phyloP scores from a whole-genome alignment of 345 rosid species.

The Aquilaria malaccensis region DNA sequence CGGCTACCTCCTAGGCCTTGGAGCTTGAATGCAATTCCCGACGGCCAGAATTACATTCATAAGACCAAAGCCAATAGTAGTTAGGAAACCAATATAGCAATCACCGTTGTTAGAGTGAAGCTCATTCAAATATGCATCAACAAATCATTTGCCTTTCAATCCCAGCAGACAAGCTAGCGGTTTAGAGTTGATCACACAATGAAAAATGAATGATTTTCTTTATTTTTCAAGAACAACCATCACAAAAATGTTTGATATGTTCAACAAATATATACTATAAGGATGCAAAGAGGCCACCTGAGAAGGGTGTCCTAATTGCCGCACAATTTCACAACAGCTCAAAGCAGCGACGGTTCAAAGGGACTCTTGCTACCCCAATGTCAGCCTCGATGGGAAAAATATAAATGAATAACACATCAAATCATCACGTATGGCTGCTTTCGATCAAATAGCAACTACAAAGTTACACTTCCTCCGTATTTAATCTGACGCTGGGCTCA shows the following conservation, averaged over 20 bases:
- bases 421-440: no score
- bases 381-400: no score
- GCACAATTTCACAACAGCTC: conserved; percentile 29
- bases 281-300: neutral
- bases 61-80: neutral
- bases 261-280: neutral
- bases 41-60: neutral
- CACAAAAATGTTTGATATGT: conserved; percentile 1
- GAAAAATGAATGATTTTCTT: conserved; percentile 11
- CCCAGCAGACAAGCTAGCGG: neutral
- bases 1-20: no score
- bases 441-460: no score
- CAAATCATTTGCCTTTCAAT: no score
- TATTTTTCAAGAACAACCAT: conserved; percentile 16
- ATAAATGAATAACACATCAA: no score
- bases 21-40: no score
- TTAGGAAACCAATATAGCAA: neutral
- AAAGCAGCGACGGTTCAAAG: conserved; percentile 6
- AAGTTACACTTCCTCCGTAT: no score
- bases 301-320: conserved; percentile 9
- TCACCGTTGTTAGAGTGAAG: neutral
- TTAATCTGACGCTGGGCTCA: neutral
- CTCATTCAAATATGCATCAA: neutral
- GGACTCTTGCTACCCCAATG: neutral
- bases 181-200: neutral